A percentile compares a stretch with the other conserved stretches of the same genome.
phyloP scores from a whole-genome alignment of 208 protist genomes.

The Crithidia acanthocephali region DNA sequence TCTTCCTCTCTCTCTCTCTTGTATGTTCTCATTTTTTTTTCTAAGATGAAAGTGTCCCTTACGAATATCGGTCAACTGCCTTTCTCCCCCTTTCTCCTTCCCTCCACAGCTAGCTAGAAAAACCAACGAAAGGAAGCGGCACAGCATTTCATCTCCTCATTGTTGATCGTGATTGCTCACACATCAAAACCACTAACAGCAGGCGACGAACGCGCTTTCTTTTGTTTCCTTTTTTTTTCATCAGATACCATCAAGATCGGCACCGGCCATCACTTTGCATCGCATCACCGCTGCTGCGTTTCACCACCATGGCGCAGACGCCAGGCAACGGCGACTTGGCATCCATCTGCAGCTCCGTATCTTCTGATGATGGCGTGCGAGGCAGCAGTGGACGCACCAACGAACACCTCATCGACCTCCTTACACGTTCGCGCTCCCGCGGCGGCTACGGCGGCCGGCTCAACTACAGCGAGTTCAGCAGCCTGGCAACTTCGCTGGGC shows the following conservation, averaged over 20 bases:
- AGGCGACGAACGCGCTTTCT: neutral
- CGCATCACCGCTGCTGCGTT: neutral
- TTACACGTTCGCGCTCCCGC: conserved; percentile 36
- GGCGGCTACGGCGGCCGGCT: conserved; percentile 68
- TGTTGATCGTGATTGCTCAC: too few relatives aligned
- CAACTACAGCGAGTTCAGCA: conserved; percentile 53
- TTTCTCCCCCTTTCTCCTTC: neutral
- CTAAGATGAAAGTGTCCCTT: too few relatives aligned
- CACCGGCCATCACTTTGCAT: neutral
- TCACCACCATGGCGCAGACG: neutral
- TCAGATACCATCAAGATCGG: neutral
- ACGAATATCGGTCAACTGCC: too few relatives aligned
- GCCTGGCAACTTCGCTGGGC: conserved; percentile 41
- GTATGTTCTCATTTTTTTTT: neutral
- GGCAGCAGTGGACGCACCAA: neutral
- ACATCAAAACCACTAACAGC: too few relatives aligned
- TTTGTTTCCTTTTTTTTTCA: conserved; percentile 9
- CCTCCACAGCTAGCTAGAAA: too few relatives aligned
- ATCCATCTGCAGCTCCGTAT: conserved; percentile 21
- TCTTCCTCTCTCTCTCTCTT: neutral
- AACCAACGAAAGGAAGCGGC: too few relatives aligned
- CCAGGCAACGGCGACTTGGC: neutral
- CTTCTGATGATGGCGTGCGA: neutral
- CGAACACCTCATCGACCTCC: conserved; percentile 35
- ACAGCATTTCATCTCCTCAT: too few relatives aligned